These are phyloP conservation scores for Hypoxylon intermedium DNA, from an alignment of 495 filamentous ascomycete species.

Conservation along the genomic window DNA sequence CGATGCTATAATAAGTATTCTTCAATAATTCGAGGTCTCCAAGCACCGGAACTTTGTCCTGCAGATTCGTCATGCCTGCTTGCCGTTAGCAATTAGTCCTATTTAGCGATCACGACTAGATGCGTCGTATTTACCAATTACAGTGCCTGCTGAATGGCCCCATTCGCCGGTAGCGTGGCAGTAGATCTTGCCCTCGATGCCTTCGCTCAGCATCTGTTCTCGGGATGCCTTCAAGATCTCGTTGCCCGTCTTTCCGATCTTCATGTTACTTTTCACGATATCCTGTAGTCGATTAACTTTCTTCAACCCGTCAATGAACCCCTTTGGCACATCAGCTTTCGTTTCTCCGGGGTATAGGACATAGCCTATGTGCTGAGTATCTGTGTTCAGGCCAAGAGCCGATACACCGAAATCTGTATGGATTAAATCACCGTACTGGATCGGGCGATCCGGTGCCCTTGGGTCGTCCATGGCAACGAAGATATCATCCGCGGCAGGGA, in stretches of 20 bases:
- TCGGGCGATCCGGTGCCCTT: constrained; percentile 35
- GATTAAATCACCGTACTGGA: constrained; percentile 52
- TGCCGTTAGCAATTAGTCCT: constrained; percentile 7
- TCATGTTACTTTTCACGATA: constrained; percentile 52
- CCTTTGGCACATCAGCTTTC: constrained; percentile 47
- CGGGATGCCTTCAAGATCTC: constrained; percentile 47
- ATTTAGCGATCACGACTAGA: neutral
- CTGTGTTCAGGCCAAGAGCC: constrained; percentile 56
- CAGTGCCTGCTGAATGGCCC: constrained; percentile 55
- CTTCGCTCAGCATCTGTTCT: constrained; percentile 49
- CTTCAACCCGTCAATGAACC: constrained; percentile 48
- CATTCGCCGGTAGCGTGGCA: constrained; percentile 59
- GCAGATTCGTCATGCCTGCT: constrained; percentile 56
- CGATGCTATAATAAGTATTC: constrained; percentile 56
- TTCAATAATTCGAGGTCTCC: constrained; percentile 52
- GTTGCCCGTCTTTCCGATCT: constrained; percentile 50
- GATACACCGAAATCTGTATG: constrained; percentile 58
- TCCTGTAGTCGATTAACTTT: constrained; percentile 56
- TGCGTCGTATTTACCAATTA: constrained; percentile 45
- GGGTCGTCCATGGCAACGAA: constrained; percentile 15
- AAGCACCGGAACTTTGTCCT: constrained; percentile 49
- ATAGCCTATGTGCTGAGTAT: constrained; percentile 58
- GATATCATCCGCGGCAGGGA: constrained; percentile 23
- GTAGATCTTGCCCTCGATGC: constrained; percentile 55
- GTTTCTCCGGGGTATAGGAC: constrained; percentile 53